Conservation (phyloP, 805 yeast species). For the Suhomyces tanzawaensis region DNA sequence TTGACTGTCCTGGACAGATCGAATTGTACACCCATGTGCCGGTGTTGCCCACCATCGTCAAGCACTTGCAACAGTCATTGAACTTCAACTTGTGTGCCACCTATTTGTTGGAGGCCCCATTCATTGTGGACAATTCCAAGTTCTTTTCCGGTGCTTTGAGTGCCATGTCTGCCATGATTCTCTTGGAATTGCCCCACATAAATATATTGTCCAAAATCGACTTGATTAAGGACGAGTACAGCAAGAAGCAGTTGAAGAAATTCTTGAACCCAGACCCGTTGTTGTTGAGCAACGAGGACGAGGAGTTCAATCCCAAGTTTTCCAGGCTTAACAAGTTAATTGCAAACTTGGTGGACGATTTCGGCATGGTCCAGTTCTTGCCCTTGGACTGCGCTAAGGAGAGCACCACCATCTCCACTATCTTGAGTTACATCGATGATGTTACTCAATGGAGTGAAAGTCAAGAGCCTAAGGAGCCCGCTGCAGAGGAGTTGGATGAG, state of each 20-base stretch:
- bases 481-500: constrained; percentile 36
- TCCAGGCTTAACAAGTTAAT: constrained; percentile 73
- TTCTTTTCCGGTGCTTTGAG: constrained; percentile 93
- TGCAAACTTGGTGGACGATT: constrained; percentile 90
- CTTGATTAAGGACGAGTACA: constrained; percentile 73
- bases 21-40: constrained; percentile 95
- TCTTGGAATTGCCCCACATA: constrained; percentile 91
- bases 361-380: constrained; percentile 97
- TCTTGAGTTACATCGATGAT: constrained; percentile 90
- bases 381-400: constrained; percentile 74
- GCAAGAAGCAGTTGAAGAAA: constrained; percentile 73
- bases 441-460: constrained; percentile 96
- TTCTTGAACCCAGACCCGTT: constrained; percentile 91
- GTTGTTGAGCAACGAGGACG: constrained; percentile 47
- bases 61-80: constrained; percentile 74
- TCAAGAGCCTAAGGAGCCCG: constrained; percentile 96
- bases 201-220: constrained; percentile 87
- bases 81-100: constrained; percentile 91
- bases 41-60: constrained; percentile 82
- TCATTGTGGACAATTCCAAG: constrained; percentile 84
- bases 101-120: constrained; percentile 89
- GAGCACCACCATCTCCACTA: constrained; percentile 74
- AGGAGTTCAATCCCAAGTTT: constrained; percentile 53
- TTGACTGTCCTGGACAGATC: constrained; percentile 97
- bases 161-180: constrained; percentile 98